Evolutionary conservation across 108 stramenopile species (phyloP), one percentile per base, ranked within the genome.

Genomic region (Stephanodiscus minutulus): DNA sequence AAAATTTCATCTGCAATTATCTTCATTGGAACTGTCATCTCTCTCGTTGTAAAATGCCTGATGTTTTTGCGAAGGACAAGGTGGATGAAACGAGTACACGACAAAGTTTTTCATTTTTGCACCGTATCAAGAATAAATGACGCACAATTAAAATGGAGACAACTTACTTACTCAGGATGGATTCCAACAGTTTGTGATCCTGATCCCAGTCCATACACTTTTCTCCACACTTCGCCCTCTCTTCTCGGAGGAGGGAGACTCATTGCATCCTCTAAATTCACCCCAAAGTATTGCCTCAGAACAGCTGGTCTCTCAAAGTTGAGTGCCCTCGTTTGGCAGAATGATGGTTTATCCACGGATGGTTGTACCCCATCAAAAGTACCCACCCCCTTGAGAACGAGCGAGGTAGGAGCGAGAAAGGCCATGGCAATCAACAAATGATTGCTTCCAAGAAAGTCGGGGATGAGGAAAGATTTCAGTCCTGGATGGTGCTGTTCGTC

Each of bases 331-430:
- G 50, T 7, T 20, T 20, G 50, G 9, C 50, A 52, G 18, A 20
- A 52, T 52, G 50, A 52, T 52, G 50, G 50, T 52, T 20, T 52
- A 52, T 52, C 50, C n/a, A 52, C 50, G 22, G 50, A 52, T 24
- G 22, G 22, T 24, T 52, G 50, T 21, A 52, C 7, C 22, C 50
- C 50, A 52, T 52, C 50, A 52, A 52, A 52, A 52, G 50, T 52
- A 52, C 7, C 50, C 50, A 52, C 20, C 17, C 50, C 50, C 24
- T 18, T 52, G 18, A 52, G 50, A 24, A 20, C 24, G 17, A 52
- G 50, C 24, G 20, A 21, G 5, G 50, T 52, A 7, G 50, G 50
- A 20, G 9, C 50, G 50, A 52, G 50, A 20, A 52, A 52, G 18
- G 50, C 20, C 50, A 52, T 52, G 18, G 50, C 50, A 24, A 52